Percentiles rank a stretch among this genome's conserved stretches.
These are phyloP conservation scores for Alternaria viburni DNA, from an alignment of 2,329 filamentous ascomycete species.

Conservation along the genomic window DNA sequence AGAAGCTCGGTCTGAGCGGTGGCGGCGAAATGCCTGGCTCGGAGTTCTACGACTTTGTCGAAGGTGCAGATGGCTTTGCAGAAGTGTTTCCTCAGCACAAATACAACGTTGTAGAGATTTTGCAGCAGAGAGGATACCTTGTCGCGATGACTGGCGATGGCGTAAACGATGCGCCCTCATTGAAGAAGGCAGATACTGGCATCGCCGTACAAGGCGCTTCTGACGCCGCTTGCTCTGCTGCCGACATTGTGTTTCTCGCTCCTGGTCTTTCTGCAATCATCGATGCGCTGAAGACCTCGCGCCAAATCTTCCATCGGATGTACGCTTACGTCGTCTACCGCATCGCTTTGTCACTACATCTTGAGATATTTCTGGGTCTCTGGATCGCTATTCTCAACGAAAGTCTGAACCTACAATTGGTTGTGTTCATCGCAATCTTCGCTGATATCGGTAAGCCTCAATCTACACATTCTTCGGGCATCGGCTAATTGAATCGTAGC, in stretches of 20 bases:
- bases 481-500: slow-evolving; percentile 51
- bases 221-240: slow-evolving; percentile 87
- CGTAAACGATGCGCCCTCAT: slow-evolving; percentile 90
- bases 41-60: slow-evolving; percentile 93
- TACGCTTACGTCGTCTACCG: slow-evolving; percentile 95
- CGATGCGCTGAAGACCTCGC: slow-evolving; percentile 88
- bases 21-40: slow-evolving; percentile 93
- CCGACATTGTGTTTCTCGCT: slow-evolving; percentile 92
- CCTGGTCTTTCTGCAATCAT: slow-evolving; percentile 92
- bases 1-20: slow-evolving; percentile 87
- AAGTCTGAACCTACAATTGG: slow-evolving; percentile 81
- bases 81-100: slow-evolving; percentile 96
- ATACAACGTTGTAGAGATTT: slow-evolving; percentile 91
- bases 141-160: slow-evolving; percentile 97
- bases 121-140: slow-evolving; percentile 90
- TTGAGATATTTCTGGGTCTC: slow-evolving; percentile 89
- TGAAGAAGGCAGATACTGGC: slow-evolving; percentile 96
- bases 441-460: slow-evolving; percentile 68
- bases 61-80: slow-evolving; percentile 92
- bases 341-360: slow-evolving; percentile 88
- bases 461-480: not conserved
- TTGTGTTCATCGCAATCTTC: slow-evolving; percentile 95
- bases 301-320: slow-evolving; percentile 97
- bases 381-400: slow-evolving; percentile 90
- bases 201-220: slow-evolving; percentile 93